Base-by-base conservation (phyloP, 495 filamentous ascomycete genomes). In the Aspergillus conjunctus region DNA sequence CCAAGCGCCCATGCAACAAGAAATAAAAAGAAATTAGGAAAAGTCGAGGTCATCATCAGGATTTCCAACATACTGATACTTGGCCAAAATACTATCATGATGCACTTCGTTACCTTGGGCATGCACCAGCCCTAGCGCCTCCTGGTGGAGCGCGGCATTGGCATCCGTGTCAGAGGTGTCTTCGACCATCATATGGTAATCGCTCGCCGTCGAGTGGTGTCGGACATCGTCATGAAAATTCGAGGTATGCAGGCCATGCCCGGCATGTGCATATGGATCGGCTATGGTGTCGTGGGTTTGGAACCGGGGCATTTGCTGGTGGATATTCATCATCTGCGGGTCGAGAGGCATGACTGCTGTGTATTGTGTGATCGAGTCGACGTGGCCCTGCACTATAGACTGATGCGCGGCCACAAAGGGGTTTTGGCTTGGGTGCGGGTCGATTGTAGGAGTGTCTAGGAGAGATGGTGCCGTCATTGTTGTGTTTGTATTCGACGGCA, bases 121-220 rank as follows among this genome's bases (percentile, higher is more conserved):
- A 57, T 79, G 76, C 52, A 78, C 76, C 53, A 80, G 56, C 32
- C 72, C 72, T 53, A 79, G 66, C 30, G 76, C 68, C 53, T 76
- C 73, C 56, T 74, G 71, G 53, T 73, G 74, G 39, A 80, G 71
- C 0, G 67, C 49, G 7, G 64, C 49, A 14, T 51, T 60, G 11
- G 69, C 48, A 14, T 73, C 70, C 9, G 71, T 58, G 41, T 79
- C 77, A 4, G 74, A 72, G 1, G 72, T 67, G 56, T 80, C 77
- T 26, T 76, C 73, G 18, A 80, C 74, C 75, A 80, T 76, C 69
- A 78, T 75, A 50, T 78, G 75, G 56, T 78, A 79, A 21, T 78
- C 76, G 54, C 73, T 71, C 11, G 71, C 68, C 0, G 71, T 31
- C 22, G 51, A 64, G 57, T 79, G 74, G 45, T 73, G 73, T 17